These are phyloP conservation scores for Rhododendron mucronatum DNA, from an alignment of 148 eudicot species.

Conservation along the genomic window DNA sequence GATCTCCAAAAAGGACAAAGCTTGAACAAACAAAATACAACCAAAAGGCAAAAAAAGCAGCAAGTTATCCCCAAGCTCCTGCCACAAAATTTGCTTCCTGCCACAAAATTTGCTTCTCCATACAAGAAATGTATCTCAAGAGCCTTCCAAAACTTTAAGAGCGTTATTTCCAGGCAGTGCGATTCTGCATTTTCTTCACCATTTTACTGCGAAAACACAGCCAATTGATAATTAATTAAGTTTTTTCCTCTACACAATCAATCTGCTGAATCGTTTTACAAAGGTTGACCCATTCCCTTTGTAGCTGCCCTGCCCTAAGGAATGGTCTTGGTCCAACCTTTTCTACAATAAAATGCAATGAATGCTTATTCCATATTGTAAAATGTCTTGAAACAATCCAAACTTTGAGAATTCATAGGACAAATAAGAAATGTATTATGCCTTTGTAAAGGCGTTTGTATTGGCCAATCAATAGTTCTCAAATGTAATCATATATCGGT, in stretches of 20 bases:
- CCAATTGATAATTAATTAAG: neutral
- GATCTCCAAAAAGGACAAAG: no score
- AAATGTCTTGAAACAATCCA: neutral
- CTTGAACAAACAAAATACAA: no score
- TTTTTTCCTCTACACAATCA: neutral
- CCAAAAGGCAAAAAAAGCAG: no score
- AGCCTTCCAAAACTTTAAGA: neutral
- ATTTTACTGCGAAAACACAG: neutral
- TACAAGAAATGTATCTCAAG: neutral
- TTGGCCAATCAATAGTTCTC: neutral
- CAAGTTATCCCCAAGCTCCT: neutral
- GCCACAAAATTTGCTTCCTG: no score
- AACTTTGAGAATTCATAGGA: neutral
- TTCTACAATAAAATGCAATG: neutral
- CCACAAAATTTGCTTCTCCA: neutral
- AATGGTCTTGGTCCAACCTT: neutral
- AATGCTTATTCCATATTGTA: neutral
- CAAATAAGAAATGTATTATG: neutral
- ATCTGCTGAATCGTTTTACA: neutral
- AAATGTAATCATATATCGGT: neutral
- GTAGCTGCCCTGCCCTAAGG: neutral
- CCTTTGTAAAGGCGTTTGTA: neutral
- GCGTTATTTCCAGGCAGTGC: neutral
- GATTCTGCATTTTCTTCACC: neutral
- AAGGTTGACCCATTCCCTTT: neutral